Evolutionary conservation across 345 rosid species (phyloP), one percentile per base, ranked within the genome.

Genomic region (Orychophragmus violaceus): DNA sequence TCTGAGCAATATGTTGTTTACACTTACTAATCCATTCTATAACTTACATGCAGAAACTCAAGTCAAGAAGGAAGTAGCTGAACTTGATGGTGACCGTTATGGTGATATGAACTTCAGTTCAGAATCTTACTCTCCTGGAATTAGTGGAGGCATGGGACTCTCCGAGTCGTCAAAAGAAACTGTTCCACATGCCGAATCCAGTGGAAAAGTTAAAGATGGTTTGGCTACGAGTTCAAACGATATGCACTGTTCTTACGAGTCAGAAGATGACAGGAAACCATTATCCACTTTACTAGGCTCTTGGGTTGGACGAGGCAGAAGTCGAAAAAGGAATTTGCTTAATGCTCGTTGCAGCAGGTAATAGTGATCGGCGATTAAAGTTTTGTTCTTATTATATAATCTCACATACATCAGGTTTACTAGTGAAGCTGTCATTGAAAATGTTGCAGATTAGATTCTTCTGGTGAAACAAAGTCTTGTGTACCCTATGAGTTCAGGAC

Each of bases 101-200:
- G 66, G 61, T 32, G 36, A 7, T 13, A 69, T 68, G 53, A 80
- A 77, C 76, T 81, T 82, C 17, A 79, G 81, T 76, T 78, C 86
- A 33, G 86, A 85, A 76, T 76, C 96, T 77, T 82, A 52, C 76
- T 84, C 95, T 69, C 92, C 98, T 3, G 89, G 80, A 52, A 58
- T 76, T 24, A 82, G 86, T 64, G 82, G 81, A 77, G 80, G 78
- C 28, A 36, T 37, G 6, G 84, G 83, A 60, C 64, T 81, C 48
- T 80, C 87, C 8, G 87, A 84, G 64, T 79, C 83, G 33, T 79
- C 87, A 33, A 75, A 69, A 7, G 80, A 71, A 59, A 77, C 75
- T 39, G 18, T 66, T 75, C 78, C 46, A 12, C 81, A 74, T 63
- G 52, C 78, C 16, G 46, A 41, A 41, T 41, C 46, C 9, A 41